Percentiles rank a stretch among this genome's conserved stretches.
Evolutionary conservation across 371 early-diverging fungal species (phyloP).

Genomic region (Mucor lusitanicus): DNA sequence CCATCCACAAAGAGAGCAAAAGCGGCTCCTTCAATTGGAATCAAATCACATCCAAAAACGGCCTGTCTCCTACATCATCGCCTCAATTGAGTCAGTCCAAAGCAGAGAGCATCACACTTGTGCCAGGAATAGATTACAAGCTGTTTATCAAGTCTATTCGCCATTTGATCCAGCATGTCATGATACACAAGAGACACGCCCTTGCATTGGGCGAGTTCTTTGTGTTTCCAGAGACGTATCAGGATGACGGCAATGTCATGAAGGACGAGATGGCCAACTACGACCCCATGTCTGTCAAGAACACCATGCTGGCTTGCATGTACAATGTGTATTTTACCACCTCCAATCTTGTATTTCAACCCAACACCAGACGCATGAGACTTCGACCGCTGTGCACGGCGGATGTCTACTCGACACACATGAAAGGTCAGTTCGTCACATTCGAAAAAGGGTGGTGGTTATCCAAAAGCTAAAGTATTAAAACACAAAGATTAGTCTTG

Average conservation of each 20-base stretch:
- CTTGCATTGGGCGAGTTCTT: constrained; percentile 39
- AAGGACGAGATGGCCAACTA: not conserved
- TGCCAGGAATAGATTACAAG: constrained; percentile 33
- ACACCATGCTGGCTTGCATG: constrained; percentile 27
- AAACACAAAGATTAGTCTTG: constrained; percentile 28
- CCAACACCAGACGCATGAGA: constrained; percentile 31
- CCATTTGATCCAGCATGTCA: constrained; percentile 29
- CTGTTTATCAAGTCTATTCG: constrained; percentile 35
- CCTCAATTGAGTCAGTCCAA: not conserved
- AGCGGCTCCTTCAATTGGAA: constrained; percentile 44
- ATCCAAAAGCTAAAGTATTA: not conserved
- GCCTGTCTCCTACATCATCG: not conserved
- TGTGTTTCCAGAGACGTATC: constrained; percentile 18
- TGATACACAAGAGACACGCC: constrained; percentile 21
- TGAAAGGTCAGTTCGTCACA: constrained; percentile 22
- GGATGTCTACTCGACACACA: constrained; percentile 19
- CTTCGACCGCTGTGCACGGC: constrained; percentile 16
- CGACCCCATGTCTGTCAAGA: not conserved
- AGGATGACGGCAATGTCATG: not conserved
- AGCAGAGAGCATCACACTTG: constrained; percentile 10
- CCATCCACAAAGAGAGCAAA: constrained; percentile 37
- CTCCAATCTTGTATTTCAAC: constrained; percentile 41
- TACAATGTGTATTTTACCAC: constrained; percentile 40
- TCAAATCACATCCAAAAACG: constrained; percentile 11
- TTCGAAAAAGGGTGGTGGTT: no score